Base-by-base conservation (phyloP, 2,329 filamentous ascomycete species). In the Penicillium palitans region DNA sequence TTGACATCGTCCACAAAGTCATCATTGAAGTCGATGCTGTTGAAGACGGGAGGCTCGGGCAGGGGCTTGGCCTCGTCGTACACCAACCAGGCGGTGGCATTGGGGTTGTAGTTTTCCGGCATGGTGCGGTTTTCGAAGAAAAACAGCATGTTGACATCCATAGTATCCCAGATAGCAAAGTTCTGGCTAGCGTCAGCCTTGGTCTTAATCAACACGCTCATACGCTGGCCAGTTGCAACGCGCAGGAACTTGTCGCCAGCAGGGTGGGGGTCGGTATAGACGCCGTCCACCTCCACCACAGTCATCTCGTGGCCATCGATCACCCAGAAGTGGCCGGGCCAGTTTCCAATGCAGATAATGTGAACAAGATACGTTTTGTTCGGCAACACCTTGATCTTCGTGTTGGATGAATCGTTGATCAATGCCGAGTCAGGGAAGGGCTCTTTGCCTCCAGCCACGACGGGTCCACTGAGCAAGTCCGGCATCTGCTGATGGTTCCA, bases 321-420 rank as follows among this genome's bases (percentile, higher is more conserved):
- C 44, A 73, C 75, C 57, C 83, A 75, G 52, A 78, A 77, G 60
- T 82, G 80, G 12, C 77, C 77, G 1, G 79, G 77, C 75, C 91
- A 92, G 17, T 88, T 89, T 15, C 86, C 89, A 21, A 91, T 84
- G 66, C 91, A 91, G 65, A 91, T 79, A 58, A 92, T 79, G 44
- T 87, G 87, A 66, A 93, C 81, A 9, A 91, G 77, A 58, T 93
- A 93, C 0, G 87, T 93, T 67, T 85, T 90, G 3, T 84, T 83
- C 0, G 89, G 85, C 63, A 87, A 66, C 3, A 92, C 83, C 0
- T 79, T 65, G 39, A 91, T 74, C 3, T 77, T 82, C 3, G 86
- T 73, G 56, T 88, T 83, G 58, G 83, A 81, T 0, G 84, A 86
- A 61, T 93, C 90, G 67, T 93, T 91, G 72, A 91, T 82, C 44